A percentile compares a stretch with the other conserved stretches of the same genome.
These are phyloP conservation scores for Penicillium sp. DNA, from an alignment of 2,329 filamentous ascomycete genomes.

Conservation along the genomic window DNA sequence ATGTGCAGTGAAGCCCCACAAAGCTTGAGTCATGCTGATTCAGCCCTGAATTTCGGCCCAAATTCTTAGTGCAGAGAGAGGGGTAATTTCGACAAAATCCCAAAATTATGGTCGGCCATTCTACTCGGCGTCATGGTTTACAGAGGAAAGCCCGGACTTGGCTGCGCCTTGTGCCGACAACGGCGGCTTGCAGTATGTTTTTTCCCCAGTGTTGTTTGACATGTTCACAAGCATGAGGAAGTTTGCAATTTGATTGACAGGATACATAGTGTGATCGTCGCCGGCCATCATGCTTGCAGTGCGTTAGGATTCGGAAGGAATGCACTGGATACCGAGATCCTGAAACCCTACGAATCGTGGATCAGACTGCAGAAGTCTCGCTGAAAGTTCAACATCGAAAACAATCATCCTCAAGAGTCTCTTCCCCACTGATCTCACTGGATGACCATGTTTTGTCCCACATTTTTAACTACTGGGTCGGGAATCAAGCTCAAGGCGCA, in stretches of 20 bases:
- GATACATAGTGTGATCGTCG: slow-evolving; percentile 23
- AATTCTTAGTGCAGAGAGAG: too few relatives aligned
- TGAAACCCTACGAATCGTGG: slow-evolving; percentile 16
- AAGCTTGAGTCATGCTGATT: too few relatives aligned
- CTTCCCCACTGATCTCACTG: not conserved
- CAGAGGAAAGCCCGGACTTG: slow-evolving; percentile 14
- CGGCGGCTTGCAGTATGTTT: slow-evolving; percentile 15
- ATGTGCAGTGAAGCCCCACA: too few relatives aligned
- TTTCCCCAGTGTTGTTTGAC: too few relatives aligned
- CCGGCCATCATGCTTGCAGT: slow-evolving; percentile 23
- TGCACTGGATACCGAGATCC: slow-evolving; percentile 25
- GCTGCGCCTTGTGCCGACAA: slow-evolving; percentile 15
- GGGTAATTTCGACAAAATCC: too few relatives aligned
- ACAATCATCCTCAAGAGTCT: not conserved
- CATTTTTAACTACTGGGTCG: slow-evolving; percentile 13
- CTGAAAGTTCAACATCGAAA: slow-evolving; percentile 9
- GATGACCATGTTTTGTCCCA: slow-evolving; percentile 11
- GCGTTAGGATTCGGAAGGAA: slow-evolving; percentile 15
- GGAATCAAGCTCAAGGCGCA: not conserved
- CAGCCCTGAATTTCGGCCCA: too few relatives aligned
- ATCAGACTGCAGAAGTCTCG: slow-evolving; percentile 23
- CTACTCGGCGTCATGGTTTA: slow-evolving; percentile 12
- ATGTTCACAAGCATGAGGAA: not conserved
- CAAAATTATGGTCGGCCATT: too few relatives aligned
- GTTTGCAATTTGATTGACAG: not conserved